These are phyloP conservation scores for Pisolithus tinctorius DNA, from an alignment of 768 basidiomycete species.

Conservation along the genomic window DNA sequence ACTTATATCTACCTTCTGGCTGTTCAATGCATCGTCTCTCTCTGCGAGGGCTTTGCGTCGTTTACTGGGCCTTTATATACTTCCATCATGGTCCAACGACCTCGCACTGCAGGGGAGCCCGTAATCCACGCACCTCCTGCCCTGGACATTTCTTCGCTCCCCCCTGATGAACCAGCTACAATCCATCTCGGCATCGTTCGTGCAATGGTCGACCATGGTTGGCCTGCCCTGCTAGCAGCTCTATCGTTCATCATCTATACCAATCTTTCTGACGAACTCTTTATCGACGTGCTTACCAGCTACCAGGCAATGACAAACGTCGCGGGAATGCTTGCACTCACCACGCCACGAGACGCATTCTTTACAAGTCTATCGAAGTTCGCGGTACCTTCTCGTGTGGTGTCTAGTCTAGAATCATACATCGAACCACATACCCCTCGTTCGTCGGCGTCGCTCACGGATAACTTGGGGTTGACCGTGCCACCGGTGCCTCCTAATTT, in stretches of 20 bases:
- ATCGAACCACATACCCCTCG: conserved; percentile 53
- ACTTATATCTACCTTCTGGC: conserved; percentile 89
- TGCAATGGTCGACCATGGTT: conserved; percentile 79
- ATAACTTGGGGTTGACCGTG: conserved; percentile 56
- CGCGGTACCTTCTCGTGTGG: conserved; percentile 85
- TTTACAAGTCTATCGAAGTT: conserved; percentile 85
- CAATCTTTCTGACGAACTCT: conserved; percentile 87
- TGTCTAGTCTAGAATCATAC: conserved; percentile 70
- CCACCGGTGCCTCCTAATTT: conserved; percentile 61
- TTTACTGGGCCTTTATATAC: conserved; percentile 74
- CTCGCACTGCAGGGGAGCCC: conserved; percentile 54
- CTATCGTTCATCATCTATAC: conserved; percentile 86
- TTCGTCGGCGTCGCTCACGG: conserved; percentile 50
- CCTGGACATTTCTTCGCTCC: conserved; percentile 53
- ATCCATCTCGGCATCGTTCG: conserved; percentile 57
- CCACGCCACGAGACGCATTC: conserved; percentile 90
- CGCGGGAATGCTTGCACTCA: conserved; percentile 80
- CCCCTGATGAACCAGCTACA: conserved; percentile 46
- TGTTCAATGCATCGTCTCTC: conserved; percentile 77
- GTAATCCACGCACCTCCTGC: conserved; percentile 67
- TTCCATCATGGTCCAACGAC: conserved; percentile 58
- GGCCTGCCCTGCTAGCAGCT: conserved; percentile 90
- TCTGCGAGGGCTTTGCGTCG: conserved; percentile 80
- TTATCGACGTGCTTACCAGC: conserved; percentile 77
- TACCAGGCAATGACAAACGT: conserved; percentile 83